These are phyloP conservation scores for Vitis hybrid DNA, from an alignment of 177 flowering plant species.

Conservation along the genomic window DNA sequence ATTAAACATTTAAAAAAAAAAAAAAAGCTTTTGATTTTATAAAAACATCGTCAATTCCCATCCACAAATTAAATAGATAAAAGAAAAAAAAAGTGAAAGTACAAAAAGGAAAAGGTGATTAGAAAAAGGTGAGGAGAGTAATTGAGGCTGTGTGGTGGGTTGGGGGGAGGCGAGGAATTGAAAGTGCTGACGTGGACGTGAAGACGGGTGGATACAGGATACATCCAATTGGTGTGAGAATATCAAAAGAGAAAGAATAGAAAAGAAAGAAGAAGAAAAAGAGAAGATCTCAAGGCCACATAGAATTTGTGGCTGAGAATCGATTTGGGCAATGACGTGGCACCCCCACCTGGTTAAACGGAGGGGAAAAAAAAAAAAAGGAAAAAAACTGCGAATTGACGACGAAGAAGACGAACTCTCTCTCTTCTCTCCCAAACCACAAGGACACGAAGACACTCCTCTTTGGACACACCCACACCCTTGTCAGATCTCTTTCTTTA, in stretches of 20 bases:
- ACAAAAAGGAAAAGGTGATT: no score
- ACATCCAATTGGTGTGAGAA: neutral
- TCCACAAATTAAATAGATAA: no score
- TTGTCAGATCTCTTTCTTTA: conserved; percentile 29
- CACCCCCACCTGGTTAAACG: conserved; percentile 14
- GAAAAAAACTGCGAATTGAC: neutral
- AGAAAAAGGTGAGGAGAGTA: no score
- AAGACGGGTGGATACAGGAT: neutral
- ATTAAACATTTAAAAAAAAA: no score
- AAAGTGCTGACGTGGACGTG: no score
- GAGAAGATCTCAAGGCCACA: conserved; percentile 26
- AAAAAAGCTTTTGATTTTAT: no score
- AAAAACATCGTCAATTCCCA: no score
- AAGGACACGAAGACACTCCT: conserved; percentile 3
- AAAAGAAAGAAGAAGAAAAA: conserved; percentile 13
- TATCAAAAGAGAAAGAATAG: conserved; percentile 5
- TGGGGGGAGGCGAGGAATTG: no score
- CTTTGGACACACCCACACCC: conserved; percentile 1
- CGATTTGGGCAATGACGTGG: conserved; percentile 27
- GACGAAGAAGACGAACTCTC: neutral
- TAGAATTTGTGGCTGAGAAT: conserved; percentile 40
- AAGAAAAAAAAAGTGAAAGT: no score
- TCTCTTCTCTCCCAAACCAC: conserved; percentile 8
- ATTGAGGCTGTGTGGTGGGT: no score
- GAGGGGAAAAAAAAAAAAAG: conserved; percentile 10